Conservation (phyloP, 352 stramenopile genomes). For the Pilasporangium apinafurcum region DNA sequence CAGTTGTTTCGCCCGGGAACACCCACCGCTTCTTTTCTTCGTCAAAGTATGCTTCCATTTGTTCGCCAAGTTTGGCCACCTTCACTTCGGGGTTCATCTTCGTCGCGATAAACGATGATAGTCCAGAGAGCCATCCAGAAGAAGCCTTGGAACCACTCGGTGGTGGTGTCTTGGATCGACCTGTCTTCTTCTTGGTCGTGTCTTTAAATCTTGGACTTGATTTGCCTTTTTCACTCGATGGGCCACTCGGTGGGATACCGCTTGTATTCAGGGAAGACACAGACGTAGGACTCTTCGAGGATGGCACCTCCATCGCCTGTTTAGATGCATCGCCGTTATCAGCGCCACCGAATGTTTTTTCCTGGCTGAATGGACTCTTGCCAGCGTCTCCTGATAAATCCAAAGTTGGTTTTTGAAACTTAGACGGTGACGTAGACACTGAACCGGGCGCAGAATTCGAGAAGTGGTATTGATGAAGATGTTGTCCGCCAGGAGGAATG, state of each 20-base stretch:
- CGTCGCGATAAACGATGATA: slow-evolving; percentile 44
- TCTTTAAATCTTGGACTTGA: slow-evolving; percentile 61
- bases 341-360: slow-evolving; percentile 8
- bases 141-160: slow-evolving; percentile 56
- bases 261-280: not conserved
- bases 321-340: slow-evolving; percentile 5
- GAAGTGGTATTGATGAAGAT: slow-evolving; percentile 4
- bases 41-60: slow-evolving; percentile 81
- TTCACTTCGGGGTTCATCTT: slow-evolving; percentile 85
- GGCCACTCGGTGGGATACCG: slow-evolving; percentile 12
- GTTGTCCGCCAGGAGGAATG: too few species aligned
- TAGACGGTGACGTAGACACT: slow-evolving; percentile 9
- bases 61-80: slow-evolving; percentile 65
- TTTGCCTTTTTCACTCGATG: slow-evolving; percentile 67
- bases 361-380: slow-evolving; percentile 2
- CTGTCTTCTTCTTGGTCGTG: slow-evolving; percentile 39
- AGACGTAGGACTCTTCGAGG: slow-evolving; percentile 6
- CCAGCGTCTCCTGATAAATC: slow-evolving; percentile 39
- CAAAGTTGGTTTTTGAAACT: slow-evolving; percentile 32
- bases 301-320: too few species aligned
- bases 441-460: slow-evolving; percentile 10
- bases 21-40: slow-evolving; percentile 84
- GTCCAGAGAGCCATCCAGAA: slow-evolving; percentile 45
- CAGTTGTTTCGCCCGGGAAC: slow-evolving; percentile 71
- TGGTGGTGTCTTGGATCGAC: slow-evolving; percentile 75